Evolutionary conservation across 148 eudicot species (phyloP).

Genomic region (Nyssa sinensis): DNA sequence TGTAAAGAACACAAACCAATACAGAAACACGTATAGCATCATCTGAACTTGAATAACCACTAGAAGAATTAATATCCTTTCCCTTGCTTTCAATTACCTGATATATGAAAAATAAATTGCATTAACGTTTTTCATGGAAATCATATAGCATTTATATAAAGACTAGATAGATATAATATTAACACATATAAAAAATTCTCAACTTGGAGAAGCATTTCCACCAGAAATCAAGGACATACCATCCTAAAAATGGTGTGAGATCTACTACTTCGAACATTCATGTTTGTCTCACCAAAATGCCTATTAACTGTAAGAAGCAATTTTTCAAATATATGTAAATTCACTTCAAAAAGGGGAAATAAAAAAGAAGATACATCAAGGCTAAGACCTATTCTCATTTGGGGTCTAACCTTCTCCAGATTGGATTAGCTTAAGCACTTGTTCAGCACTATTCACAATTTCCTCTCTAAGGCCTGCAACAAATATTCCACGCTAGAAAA

Average conservation of each 20-base stretch:
- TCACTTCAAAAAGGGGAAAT: not conserved
- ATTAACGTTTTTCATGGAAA: not conserved
- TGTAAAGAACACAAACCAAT: conserved; percentile 52
- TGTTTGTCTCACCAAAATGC: conserved; percentile 98
- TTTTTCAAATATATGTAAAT: conserved; percentile 12
- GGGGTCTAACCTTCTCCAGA: conserved; percentile 78
- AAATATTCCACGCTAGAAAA: conserved; percentile 80
- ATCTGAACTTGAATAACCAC: conserved; percentile 49
- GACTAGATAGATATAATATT: too few species aligned
- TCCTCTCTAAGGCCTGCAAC: conserved; percentile 97
- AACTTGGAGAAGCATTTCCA: conserved; percentile 11
- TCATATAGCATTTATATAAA: not conserved
- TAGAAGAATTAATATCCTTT: conserved; percentile 44
- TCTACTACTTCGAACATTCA: conserved; percentile 97
- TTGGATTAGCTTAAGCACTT: conserved; percentile 81
- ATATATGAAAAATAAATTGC: not conserved
- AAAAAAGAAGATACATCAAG: too few species aligned
- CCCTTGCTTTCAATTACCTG: conserved; percentile 95
- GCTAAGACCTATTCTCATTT: not conserved
- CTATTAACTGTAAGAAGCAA: conserved; percentile 62
- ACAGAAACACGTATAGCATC: conserved; percentile 92
- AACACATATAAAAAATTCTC: not conserved
- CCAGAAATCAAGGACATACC: conserved; percentile 47
- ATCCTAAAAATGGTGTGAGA: conserved; percentile 97
- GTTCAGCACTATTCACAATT: conserved; percentile 80